Conservation (phyloP, 1,284 basidiomycete genomes). For the Fistulina hepatica region DNA sequence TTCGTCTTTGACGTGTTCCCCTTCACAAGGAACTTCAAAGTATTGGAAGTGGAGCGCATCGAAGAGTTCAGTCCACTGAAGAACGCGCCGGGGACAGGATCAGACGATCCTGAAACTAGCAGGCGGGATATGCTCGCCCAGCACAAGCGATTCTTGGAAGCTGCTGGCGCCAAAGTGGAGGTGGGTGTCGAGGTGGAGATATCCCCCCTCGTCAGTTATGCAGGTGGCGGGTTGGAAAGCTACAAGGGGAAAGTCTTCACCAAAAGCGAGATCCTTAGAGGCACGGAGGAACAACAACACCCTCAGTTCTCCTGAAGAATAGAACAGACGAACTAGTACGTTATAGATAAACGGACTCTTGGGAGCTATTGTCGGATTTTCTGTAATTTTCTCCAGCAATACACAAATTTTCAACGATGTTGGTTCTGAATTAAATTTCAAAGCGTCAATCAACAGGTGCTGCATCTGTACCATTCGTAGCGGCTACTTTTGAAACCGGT, state of each 20-base stretch:
- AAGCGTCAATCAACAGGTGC: too few relatives aligned
- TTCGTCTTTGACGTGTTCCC: slow-evolving; percentile 99
- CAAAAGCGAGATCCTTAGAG: too few relatives aligned
- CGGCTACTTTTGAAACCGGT: too few relatives aligned
- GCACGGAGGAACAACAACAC: slow-evolving; percentile 35
- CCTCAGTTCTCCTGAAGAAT: too few relatives aligned
- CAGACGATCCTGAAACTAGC: slow-evolving; percentile 89
- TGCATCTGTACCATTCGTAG: too few relatives aligned
- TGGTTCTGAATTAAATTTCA: too few relatives aligned
- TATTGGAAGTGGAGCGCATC: slow-evolving; percentile 80
- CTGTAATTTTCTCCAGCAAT: too few relatives aligned
- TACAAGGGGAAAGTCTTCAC: slow-evolving; percentile 72
- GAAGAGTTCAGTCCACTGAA: slow-evolving; percentile 97
- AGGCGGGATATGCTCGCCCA: slow-evolving; percentile 85
- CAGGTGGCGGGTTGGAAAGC: slow-evolving; percentile 81
- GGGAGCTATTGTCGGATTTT: too few relatives aligned
- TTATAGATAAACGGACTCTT: too few relatives aligned
- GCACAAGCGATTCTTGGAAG: slow-evolving; percentile 76
- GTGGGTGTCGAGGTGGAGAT: slow-evolving; percentile 80
- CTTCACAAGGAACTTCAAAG: slow-evolving; percentile 73
- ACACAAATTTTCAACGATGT: too few relatives aligned
- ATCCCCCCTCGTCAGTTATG: slow-evolving; percentile 81
- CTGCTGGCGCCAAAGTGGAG: slow-evolving; percentile 64
- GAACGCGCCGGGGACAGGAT: slow-evolving; percentile 90
- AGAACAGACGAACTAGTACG: too few relatives aligned